Base-by-base conservation (phyloP, 164 flowering plant species). In the Sedum album region DNA sequence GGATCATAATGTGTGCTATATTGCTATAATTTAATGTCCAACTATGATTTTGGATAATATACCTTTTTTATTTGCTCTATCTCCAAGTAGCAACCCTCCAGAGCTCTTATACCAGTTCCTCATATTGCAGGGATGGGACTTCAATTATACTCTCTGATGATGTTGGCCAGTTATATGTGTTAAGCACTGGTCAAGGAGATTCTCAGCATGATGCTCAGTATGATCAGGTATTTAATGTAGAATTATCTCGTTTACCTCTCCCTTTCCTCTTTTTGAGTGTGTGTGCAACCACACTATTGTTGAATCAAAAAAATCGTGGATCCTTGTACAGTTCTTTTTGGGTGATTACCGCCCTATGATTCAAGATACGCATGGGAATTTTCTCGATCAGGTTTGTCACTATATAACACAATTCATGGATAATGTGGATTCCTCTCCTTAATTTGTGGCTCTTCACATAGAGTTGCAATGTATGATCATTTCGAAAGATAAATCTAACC, bases 131-230 rank as follows among this genome's bases (percentile, higher is more conserved):
- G 83, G 99, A 95, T 81, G 99, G 99, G 66, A 88, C 97, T 63
- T 95, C 97, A 8, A 88, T 95, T 74, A 79, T 90, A 69, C 92
- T 95, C 73, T 92, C 99, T 9, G 99, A 95, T 84, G 99, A 95
- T 82, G 97, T 88, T 77, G 99, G 99, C 51, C 99, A 95, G 74
- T 75, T 95, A 65, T 90, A 90, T 72, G 77, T 90, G 68, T 73
- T 95, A 80, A 84, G 68, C 77, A 90, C 97, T 4, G 99, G 99
- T 63, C 90, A 90, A 79, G 99, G 97, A 25, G 99, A 95, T 70
- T 84, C 90, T 57, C 96, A 87, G 61, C 79, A 80, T 76, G 97
- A 92, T 87, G 97, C 99, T 44, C 86, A 86, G 77, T 95, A 92
- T 82, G 99, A 95, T 69, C 99, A 95, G 96, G 99, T 95, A 79